Evolutionary conservation across 345 rosid genomes (phyloP).

Genomic region (Syzygium grande): DNA sequence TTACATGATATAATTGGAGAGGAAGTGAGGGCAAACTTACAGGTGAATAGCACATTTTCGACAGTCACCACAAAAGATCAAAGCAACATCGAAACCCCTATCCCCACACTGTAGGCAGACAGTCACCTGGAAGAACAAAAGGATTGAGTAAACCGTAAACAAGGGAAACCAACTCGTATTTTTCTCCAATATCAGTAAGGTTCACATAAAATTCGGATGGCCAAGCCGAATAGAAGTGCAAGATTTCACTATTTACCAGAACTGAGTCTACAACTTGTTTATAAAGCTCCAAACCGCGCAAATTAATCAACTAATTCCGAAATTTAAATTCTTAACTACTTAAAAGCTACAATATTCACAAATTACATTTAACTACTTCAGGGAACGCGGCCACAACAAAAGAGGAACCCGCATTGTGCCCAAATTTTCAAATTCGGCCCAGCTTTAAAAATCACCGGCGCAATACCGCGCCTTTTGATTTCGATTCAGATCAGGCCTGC

Average conservation of each 20-base stretch:
- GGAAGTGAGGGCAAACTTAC: conserved; percentile 12
- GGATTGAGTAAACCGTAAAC: neutral
- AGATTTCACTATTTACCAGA: neutral
- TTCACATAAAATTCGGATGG: neutral
- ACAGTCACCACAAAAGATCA: conserved; percentile 37
- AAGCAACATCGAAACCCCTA: conserved; percentile 31
- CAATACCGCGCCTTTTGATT: neutral
- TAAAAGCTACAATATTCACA: neutral
- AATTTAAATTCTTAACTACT: neutral
- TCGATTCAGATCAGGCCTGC: neutral
- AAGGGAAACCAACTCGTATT: neutral
- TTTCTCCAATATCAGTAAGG: neutral
- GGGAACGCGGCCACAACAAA: neutral
- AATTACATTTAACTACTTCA: neutral
- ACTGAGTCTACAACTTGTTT: neutral
- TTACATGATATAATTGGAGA: neutral
- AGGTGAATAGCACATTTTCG: conserved; percentile 29
- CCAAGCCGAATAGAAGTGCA: neutral
- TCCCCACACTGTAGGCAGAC: conserved; percentile 50
- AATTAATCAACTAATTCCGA: neutral
- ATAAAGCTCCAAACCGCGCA: neutral
- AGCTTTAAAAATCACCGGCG: neutral
- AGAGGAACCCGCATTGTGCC: neutral
- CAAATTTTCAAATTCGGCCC: neutral
- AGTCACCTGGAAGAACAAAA: conserved; percentile 25